These are phyloP conservation scores for Cryptosporidium andersoni DNA, from an alignment of 169 alveolate species.

Conservation along the genomic window DNA sequence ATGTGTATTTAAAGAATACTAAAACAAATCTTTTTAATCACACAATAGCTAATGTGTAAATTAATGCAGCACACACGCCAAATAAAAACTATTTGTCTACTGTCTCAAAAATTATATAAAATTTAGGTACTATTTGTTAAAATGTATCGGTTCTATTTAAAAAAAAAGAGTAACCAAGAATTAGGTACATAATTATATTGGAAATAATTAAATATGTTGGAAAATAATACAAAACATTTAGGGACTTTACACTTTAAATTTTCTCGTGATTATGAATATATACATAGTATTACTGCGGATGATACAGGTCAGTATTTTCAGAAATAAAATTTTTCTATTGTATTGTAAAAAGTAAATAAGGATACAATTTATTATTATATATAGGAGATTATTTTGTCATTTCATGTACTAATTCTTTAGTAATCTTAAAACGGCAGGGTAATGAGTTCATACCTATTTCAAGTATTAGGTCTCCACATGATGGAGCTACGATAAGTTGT, in stretches of 20 bases:
- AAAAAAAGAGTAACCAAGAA: too few relatives aligned
- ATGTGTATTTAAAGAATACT: too few relatives aligned
- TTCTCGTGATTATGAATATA: slow-evolving; percentile 38
- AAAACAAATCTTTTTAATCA: too few relatives aligned
- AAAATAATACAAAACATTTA: too few relatives aligned
- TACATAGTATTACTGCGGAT: slow-evolving; percentile 36
- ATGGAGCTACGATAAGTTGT: slow-evolving; percentile 26
- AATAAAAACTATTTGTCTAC: too few relatives aligned
- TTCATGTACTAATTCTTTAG: slow-evolving; percentile 51
- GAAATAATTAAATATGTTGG: too few relatives aligned
- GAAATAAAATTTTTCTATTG: background rate
- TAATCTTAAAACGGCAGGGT: slow-evolving; percentile 10
- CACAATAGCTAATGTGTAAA: too few relatives aligned
- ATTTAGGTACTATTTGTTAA: too few relatives aligned
- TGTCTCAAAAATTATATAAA: too few relatives aligned
- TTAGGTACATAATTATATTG: too few relatives aligned
- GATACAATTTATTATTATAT: background rate
- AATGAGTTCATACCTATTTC: slow-evolving; percentile 8
- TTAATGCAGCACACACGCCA: too few relatives aligned
- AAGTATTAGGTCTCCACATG: slow-evolving; percentile 40
- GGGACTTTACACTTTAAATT: background rate
- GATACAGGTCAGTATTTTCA: slow-evolving; percentile 43
- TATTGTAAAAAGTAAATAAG: background rate
- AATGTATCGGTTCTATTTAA: too few relatives aligned
- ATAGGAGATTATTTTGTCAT: slow-evolving; percentile 52